Conservation (phyloP, 768 basidiomycete genomes). For the Lactifluus rugatus region DNA sequence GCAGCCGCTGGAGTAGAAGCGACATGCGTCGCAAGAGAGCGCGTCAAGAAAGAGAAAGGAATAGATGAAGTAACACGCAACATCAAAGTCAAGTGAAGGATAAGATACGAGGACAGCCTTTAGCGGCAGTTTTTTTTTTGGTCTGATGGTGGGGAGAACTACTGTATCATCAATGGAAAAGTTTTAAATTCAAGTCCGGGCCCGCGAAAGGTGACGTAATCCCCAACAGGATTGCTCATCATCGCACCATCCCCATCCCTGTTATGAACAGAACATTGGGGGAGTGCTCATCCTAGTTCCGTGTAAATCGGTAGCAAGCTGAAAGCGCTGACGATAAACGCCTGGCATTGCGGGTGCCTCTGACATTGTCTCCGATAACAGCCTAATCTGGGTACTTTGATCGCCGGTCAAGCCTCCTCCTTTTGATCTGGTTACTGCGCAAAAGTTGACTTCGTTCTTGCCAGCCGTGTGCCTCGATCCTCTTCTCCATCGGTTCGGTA, state of each 20-base stretch:
- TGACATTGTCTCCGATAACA: not conserved
- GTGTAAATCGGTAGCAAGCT: not conserved
- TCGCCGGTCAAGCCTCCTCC: too few species aligned
- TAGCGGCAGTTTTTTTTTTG: not conserved
- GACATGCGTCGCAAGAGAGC: conserved; percentile 58
- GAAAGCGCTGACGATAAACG: not conserved
- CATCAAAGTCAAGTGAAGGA: conserved; percentile 26
- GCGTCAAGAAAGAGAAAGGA: conserved; percentile 25
- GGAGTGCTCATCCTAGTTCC: not conserved
- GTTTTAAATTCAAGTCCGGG: too few species aligned
- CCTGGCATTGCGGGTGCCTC: not conserved
- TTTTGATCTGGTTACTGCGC: not conserved
- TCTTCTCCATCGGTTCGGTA: not conserved
- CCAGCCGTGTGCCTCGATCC: not conserved
- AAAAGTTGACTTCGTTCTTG: not conserved
- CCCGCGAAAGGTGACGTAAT: not conserved
- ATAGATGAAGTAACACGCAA: conserved; percentile 26
- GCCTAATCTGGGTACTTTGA: too few species aligned
- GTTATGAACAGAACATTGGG: not conserved
- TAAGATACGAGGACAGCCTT: not conserved
- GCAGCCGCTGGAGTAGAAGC: conserved; percentile 21
- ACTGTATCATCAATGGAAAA: too few species aligned
- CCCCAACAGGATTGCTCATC: not conserved
- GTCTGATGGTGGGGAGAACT: not conserved
- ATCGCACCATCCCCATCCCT: not conserved